Conservation (phyloP, 2,329 filamentous ascomycete species). For the Daldinia eschscholtzii region DNA sequence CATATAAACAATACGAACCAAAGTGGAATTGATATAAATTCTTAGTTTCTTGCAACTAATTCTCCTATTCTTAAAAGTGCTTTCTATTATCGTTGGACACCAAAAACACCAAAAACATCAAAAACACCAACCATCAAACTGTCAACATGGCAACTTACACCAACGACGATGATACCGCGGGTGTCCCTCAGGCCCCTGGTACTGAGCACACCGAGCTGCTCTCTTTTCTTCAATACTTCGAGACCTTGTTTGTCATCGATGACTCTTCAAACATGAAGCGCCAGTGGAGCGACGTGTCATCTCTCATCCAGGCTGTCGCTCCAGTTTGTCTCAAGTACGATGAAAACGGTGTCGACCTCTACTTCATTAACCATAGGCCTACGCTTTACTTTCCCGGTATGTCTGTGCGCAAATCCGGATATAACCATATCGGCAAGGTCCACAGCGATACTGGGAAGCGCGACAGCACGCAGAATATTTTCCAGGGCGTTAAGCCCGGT, state of each 20-base stretch:
- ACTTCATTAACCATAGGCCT: slow-evolving; percentile 45
- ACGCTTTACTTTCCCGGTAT: slow-evolving; percentile 45
- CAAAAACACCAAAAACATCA: slow-evolving; percentile 3
- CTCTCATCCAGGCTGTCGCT: slow-evolving; percentile 44
- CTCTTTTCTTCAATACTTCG: slow-evolving; percentile 44
- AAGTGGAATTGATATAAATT: slow-evolving; percentile 4
- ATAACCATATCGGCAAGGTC: slow-evolving; percentile 47
- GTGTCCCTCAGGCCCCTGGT: slow-evolving; percentile 40
- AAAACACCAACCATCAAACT: slow-evolving; percentile 9
- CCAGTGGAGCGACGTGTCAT: slow-evolving; percentile 45
- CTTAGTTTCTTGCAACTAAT: background rate
- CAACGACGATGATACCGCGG: slow-evolving; percentile 45
- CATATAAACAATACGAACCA: slow-evolving; percentile 7
- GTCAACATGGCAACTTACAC: slow-evolving; percentile 36
- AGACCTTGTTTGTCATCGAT: slow-evolving; percentile 45
- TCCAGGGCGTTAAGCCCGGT: slow-evolving; percentile 46
- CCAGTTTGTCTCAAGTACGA: slow-evolving; percentile 45
- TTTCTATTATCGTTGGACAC: slow-evolving; percentile 1
- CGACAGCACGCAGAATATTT: slow-evolving; percentile 47
- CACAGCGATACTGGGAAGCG: slow-evolving; percentile 44
- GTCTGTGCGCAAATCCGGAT: slow-evolving; percentile 47
- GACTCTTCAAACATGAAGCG: slow-evolving; percentile 46
- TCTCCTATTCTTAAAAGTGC: background rate
- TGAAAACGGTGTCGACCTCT: slow-evolving; percentile 47
- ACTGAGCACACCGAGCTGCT: slow-evolving; percentile 41